Evolutionary conservation across 768 basidiomycete genomes (phyloP).

Genomic region (Lactarius deliciosus): DNA sequence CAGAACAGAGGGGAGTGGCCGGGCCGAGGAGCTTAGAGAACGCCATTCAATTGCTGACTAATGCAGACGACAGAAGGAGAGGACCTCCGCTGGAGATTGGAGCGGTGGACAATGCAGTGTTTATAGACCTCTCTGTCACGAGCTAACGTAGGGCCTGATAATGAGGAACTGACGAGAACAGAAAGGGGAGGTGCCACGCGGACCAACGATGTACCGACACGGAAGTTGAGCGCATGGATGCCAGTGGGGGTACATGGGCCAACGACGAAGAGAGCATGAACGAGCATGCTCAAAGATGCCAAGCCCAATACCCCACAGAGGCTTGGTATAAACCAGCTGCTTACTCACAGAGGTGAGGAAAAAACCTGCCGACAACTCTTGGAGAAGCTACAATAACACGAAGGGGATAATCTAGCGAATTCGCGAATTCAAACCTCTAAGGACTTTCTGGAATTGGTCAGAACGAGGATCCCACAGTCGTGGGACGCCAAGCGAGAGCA

Average conservation of each 20-base stretch:
- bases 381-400: no score
- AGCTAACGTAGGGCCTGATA: neutral
- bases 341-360: neutral
- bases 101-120: neutral
- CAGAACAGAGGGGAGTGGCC: conserved; percentile 31
- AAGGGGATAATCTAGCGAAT: no score
- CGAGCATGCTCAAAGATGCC: neutral
- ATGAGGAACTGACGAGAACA: neutral
- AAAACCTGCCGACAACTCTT: no score
- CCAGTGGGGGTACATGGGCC: neutral
- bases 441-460: no score
- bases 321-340: neutral
- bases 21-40: conserved; percentile 30
- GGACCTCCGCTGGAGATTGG: neutral
- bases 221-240: neutral
- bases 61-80: neutral
- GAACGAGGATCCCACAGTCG: neutral
- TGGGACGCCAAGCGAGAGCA: neutral
- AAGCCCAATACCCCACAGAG: neutral
- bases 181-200: no score
- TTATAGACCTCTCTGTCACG: neutral
- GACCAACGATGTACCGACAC: no score
- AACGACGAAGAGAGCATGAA: neutral
- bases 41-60: conserved; percentile 24
- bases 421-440: no score